Evolutionary conservation across 2,329 filamentous ascomycete genomes (phyloP).

Genomic region (Mollisiaceae sp.): DNA sequence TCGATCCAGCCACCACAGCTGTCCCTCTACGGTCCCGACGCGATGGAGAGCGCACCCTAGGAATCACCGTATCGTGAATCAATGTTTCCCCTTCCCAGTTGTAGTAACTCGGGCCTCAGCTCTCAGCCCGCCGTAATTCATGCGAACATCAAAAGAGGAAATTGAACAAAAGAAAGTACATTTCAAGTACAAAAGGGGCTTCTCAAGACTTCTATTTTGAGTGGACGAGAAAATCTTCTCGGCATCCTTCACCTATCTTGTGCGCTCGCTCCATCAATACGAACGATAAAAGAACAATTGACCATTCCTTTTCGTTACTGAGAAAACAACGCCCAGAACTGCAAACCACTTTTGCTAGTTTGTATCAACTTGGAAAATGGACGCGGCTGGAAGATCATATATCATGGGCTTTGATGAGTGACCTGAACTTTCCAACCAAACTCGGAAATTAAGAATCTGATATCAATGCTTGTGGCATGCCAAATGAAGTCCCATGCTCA

Average conservation of each 20-base stretch:
- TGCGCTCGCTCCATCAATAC: conserved; percentile 1
- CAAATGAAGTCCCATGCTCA: not conserved
- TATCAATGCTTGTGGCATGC: conserved; percentile 1
- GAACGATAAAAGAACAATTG: not conserved
- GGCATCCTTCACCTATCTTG: conserved; percentile 5
- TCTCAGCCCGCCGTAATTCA: conserved; percentile 30
- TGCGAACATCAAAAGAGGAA: conserved; percentile 26
- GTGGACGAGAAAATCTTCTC: conserved; percentile 10
- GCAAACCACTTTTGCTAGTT: conserved; percentile 5
- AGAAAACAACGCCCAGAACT: conserved; percentile 1
- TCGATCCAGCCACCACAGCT: conserved; percentile 7
- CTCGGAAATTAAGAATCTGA: conserved; percentile 10
- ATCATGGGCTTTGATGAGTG: conserved; percentile 1
- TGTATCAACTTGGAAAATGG: conserved; percentile 4
- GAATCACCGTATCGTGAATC: conserved; percentile 30
- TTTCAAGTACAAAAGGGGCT: conserved; percentile 8
- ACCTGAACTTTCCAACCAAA: not conserved
- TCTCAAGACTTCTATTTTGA: conserved; percentile 13
- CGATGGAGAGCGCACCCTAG: conserved; percentile 15
- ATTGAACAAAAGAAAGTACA: conserved; percentile 17
- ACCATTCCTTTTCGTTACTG: conserved; percentile 7
- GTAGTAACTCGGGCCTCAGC: conserved; percentile 31
- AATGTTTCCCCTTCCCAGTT: conserved; percentile 27
- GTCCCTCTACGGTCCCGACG: conserved; percentile 22
- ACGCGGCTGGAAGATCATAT: conserved; percentile 6